These are phyloP conservation scores for Candida anglica DNA, from an alignment of 805 yeast species.

Conservation along the genomic window DNA sequence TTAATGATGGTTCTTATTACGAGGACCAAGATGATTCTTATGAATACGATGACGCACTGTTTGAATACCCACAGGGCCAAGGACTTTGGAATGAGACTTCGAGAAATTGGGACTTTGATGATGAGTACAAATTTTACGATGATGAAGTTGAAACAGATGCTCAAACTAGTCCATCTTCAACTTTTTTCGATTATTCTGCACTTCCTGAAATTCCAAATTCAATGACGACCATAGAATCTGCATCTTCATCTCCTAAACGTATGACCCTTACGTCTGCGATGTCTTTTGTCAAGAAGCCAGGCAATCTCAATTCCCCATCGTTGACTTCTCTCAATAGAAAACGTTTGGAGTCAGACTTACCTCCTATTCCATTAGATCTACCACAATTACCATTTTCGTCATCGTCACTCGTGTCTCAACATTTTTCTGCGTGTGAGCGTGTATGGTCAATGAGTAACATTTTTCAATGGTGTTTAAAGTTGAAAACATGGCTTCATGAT, in stretches of 20 bases:
- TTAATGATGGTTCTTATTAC: no score
- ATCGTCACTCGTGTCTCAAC: constrained; percentile 43
- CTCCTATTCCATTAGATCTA: constrained; percentile 43
- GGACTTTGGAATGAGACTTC: no score
- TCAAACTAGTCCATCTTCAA: no score
- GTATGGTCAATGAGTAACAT: constrained; percentile 47
- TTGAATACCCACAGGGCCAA: no score
- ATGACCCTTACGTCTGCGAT: constrained; percentile 20
- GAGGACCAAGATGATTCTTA: no score
- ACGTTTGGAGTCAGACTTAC: constrained; percentile 25
- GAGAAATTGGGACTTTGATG: no score
- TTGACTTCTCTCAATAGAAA: constrained; percentile 6
- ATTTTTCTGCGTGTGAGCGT: constrained; percentile 43
- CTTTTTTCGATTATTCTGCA: constrained; percentile 32
- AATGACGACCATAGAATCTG: constrained; percentile 5
- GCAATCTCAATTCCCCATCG: constrained; percentile 15
- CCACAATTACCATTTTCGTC: constrained; percentile 60
- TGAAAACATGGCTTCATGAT: constrained; percentile 52
- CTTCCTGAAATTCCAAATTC: constrained; percentile 30
- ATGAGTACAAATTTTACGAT: no score
- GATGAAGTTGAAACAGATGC: no score
- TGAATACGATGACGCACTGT: no score
- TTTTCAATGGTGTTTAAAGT: constrained; percentile 52
- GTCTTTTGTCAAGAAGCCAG: constrained; percentile 30
- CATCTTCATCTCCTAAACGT: constrained; percentile 13